Base-by-base conservation (phyloP, 768 basidiomycete genomes). In the Naganishia vishniacii region DNA sequence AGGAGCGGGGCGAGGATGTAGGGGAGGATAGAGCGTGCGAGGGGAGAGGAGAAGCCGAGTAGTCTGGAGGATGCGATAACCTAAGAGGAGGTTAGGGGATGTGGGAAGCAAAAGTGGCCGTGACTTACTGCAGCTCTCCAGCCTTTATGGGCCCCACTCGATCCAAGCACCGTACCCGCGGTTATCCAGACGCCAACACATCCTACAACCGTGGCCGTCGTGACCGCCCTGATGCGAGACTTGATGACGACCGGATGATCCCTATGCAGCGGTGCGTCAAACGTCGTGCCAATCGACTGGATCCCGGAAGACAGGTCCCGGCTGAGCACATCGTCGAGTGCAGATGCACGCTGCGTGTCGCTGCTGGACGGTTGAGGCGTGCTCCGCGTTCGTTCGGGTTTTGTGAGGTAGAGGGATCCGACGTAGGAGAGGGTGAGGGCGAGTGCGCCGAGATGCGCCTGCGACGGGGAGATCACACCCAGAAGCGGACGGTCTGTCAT, bases 161-260 rank as follows among this genome's bases (percentile, higher is more conserved):
- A n/a, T n/a, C n/a, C 31, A 9, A 51, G 15, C 28, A n/a, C 9
- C 49, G 53, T 44, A 28, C 62, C 69, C 16, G 68, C 71, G 67
- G 76, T 59, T 46, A 80, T 63, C 51, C 68, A 81, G 7, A 91
- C 81, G 0, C 81, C 74, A 5, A 73, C 69, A 47, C 87, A 83
- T 68, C 85, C 86, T 0, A 82, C 64, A 0, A 83, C 44, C 1
- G 88, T 89, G 45, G 86, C 86, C 28, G 83, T 45, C 26, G 80
- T 79, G 4, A 87, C 91, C 4, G 88, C 87, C 16, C 80, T 71
- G 59, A 95, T 78, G 23, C 94, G 81, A 5, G 88, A 86, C n/a
- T 82, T 81, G 65, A 98, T 91, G 5, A 94, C 88, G 41, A 82
- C 82, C 0, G 91, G 86, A 71, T 94, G 88, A 73, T 97, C 87